phyloP scores from a whole-genome alignment of 2,329 filamentous ascomycete genomes.

The Pseudopyricularia cyperi region DNA sequence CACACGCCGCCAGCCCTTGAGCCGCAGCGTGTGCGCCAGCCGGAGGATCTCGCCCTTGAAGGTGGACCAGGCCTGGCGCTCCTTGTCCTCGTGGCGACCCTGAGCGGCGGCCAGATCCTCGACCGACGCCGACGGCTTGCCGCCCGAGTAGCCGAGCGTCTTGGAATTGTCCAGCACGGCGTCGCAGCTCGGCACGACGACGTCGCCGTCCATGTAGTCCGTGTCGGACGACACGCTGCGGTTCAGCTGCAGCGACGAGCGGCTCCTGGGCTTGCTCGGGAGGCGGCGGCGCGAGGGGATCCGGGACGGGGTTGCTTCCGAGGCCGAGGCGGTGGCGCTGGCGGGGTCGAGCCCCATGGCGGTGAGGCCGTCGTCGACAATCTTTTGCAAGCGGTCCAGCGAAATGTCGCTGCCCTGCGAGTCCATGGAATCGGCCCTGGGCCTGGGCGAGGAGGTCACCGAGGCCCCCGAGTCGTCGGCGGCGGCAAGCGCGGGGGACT shows the following conservation, averaged over 20 bases:
- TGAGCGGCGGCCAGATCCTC: conserved; percentile 15
- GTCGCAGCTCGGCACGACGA: conserved; percentile 74
- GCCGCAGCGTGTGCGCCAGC: conserved; percentile 71
- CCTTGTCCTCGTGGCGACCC: conserved; percentile 45
- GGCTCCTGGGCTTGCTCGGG: conserved; percentile 29
- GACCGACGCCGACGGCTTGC: neutral
- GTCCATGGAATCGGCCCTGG: conserved; percentile 40
- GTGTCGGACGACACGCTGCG: conserved; percentile 65
- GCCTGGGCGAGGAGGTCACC: conserved; percentile 5
- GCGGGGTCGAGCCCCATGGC: conserved; percentile 30
- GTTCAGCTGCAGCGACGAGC: conserved; percentile 23
- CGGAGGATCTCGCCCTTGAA: conserved; percentile 93
- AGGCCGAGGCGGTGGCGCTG: conserved; percentile 12
- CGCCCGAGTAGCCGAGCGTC: conserved; percentile 54
- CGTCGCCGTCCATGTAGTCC: conserved; percentile 70
- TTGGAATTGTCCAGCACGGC: conserved; percentile 80
- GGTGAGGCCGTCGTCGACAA: conserved; percentile 56
- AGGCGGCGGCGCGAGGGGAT: conserved; percentile 19
- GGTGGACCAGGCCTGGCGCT: conserved; percentile 62
- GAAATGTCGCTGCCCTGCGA: conserved; percentile 60
- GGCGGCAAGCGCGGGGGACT: conserved; percentile 23
- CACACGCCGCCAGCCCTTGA: conserved; percentile 86
- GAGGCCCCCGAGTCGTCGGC: conserved; percentile 7
- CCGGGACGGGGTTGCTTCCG: neutral
- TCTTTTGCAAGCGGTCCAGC: conserved; percentile 68